A percentile compares a stretch with the other conserved stretches of the same genome.
Conservation (phyloP, 148 eudicot species). For the Diospyros kaki region DNA sequence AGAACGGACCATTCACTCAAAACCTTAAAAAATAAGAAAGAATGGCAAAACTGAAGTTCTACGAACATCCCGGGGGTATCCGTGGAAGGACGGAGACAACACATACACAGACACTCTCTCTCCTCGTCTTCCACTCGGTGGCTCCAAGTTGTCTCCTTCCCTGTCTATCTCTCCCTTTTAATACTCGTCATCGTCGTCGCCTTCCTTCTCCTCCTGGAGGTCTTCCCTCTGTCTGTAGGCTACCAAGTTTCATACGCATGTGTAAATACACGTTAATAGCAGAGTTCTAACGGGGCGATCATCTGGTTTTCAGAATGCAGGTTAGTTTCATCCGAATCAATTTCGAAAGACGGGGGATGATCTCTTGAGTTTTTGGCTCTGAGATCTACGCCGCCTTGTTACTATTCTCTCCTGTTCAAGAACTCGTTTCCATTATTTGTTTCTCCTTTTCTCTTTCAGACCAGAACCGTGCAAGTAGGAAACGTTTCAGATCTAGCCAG, state of each 20-base stretch:
- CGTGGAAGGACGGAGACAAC: background rate
- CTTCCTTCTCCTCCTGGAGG: background rate
- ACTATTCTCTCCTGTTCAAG: background rate
- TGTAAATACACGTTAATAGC: background rate
- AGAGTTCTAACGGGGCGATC: background rate
- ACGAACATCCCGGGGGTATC: background rate
- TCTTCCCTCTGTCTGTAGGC: background rate
- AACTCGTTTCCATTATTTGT: background rate
- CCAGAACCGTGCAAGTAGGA: constrained; percentile 68
- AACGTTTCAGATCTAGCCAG: constrained; percentile 93
- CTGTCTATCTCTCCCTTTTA: background rate
- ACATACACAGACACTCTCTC: background rate
- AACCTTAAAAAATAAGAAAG: background rate
- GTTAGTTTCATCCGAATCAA: constrained; percentile 7
- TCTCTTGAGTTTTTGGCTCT: background rate
- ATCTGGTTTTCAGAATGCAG: constrained; percentile 19
- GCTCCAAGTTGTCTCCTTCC: background rate
- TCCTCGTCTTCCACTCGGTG: background rate
- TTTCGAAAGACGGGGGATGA: no score
- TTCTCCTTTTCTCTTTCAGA: constrained; percentile 23
- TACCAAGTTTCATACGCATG: background rate
- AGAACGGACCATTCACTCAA: background rate
- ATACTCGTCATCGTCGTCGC: background rate
- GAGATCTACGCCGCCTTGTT: background rate
- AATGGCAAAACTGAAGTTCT: background rate